A percentile compares a stretch with the other conserved stretches of the same genome.
Conservation (phyloP, 1,139 yeast species). For the Saccharomyces hybrid region DNA sequence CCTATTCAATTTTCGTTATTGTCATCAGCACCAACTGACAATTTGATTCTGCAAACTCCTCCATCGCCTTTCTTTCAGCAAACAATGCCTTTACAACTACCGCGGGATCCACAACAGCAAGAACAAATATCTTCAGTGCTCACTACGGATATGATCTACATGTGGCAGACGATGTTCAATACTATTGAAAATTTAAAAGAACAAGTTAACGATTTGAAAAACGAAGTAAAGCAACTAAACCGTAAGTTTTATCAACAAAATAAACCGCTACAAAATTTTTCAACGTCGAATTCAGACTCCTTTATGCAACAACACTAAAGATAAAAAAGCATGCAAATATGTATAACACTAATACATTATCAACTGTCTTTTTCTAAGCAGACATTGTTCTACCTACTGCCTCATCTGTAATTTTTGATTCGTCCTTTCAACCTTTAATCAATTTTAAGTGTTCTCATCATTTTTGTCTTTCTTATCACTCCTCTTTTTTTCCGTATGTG, state of each 20-base stretch:
- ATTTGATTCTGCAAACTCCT: background rate
- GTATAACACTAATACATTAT: too few species aligned
- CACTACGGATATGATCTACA: background rate
- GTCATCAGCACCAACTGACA: background rate
- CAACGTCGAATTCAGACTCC: background rate
- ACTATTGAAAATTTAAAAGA: constrained; percentile 13
- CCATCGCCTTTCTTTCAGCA: background rate
- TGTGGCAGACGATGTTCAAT: constrained; percentile 12
- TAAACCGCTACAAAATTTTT: background rate
- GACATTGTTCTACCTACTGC: background rate
- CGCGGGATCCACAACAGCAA: background rate
- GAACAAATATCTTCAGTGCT: background rate
- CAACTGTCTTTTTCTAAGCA: background rate
- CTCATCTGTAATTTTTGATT: background rate
- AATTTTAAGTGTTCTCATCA: background rate
- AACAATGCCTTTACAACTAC: background rate
- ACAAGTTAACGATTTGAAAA: constrained; percentile 12
- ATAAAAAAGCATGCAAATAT: background rate
- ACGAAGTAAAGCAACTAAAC: constrained; percentile 10
- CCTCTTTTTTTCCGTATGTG: background rate
- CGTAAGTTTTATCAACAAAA: constrained; percentile 9
- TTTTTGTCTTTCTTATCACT: background rate
- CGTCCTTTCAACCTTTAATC: background rate
- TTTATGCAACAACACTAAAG: background rate
- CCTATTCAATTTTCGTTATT: background rate